These are phyloP conservation scores for Phialophora macrospora DNA, from an alignment of 2,329 filamentous ascomycete genomes.

Conservation along the genomic window DNA sequence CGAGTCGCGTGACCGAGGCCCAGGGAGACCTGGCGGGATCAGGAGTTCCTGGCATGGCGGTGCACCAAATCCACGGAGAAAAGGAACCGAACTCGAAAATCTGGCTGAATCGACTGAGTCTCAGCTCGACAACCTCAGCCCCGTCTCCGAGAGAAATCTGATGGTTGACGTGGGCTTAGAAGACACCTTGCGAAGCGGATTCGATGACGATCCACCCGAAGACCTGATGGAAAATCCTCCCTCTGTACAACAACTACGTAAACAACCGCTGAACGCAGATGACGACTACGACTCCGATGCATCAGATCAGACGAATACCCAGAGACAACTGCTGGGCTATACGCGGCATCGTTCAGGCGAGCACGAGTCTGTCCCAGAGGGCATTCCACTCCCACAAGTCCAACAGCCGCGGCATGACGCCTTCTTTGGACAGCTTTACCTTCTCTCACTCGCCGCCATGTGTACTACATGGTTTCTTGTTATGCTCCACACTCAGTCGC, in stretches of 20 bases:
- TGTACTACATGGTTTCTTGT: conserved; percentile 88
- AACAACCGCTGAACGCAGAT: conserved; percentile 48
- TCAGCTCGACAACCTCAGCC: conserved; percentile 60
- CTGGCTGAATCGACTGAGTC: conserved; percentile 44
- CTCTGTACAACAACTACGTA: conserved; percentile 63
- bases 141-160: conserved; percentile 49
- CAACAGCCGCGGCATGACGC: conserved; percentile 82
- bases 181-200: conserved; percentile 59
- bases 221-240: conserved; percentile 57
- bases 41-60: conserved; percentile 63
- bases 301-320: conserved; percentile 54
- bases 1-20: conserved; percentile 46
- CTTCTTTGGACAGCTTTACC: conserved; percentile 89
- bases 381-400: conserved; percentile 63
- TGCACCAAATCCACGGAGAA: conserved; percentile 49
- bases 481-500: conserved; percentile 82
- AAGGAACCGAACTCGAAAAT: conserved; percentile 45
- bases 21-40: conserved; percentile 56
- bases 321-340: conserved; percentile 44
- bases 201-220: conserved; percentile 50
- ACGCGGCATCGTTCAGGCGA: conserved; percentile 56
- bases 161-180: conserved; percentile 90
- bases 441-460: conserved; percentile 81
- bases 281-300: conserved; percentile 51
- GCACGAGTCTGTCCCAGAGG: conserved; percentile 59